Evolutionary conservation across 495 filamentous ascomycete genomes (phyloP).

Genomic region (Apodospora peruviana): DNA sequence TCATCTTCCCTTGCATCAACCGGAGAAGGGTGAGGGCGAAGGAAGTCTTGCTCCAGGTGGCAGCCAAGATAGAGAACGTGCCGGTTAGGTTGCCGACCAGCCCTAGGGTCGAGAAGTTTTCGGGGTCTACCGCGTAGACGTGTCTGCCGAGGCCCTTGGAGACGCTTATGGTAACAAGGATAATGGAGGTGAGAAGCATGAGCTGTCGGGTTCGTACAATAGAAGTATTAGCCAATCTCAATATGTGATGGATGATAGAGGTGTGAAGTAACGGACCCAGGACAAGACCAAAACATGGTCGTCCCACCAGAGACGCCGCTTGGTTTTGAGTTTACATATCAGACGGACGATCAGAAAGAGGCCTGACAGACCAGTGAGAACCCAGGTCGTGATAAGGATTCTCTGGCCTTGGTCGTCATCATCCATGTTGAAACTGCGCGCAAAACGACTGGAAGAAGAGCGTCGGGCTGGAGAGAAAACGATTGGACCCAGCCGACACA

Average conservation of each 20-base stretch:
- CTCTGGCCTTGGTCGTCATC: conserved; percentile 12
- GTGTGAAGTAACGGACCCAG: conserved; percentile 33
- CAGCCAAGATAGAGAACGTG: conserved; percentile 24
- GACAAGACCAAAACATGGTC: conserved; percentile 28
- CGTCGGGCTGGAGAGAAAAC: neutral
- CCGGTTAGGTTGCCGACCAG: conserved; percentile 21
- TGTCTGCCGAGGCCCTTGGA: conserved; percentile 24
- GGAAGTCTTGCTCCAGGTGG: conserved; percentile 33
- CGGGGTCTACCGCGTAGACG: conserved; percentile 13
- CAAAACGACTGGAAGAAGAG: too few relatives aligned
- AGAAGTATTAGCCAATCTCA: too few relatives aligned
- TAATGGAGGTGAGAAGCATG: conserved; percentile 14
- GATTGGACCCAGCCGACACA: neutral
- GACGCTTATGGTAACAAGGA: conserved; percentile 18
- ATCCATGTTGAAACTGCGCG: conserved; percentile 13
- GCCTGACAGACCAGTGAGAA: conserved; percentile 17
- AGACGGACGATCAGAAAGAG: conserved; percentile 25
- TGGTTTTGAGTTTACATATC: conserved; percentile 24
- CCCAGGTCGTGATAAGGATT: conserved; percentile 21
- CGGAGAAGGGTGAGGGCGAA: conserved; percentile 31
- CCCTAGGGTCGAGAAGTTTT: conserved; percentile 13
- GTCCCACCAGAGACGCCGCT: conserved; percentile 31
- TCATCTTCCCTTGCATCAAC: conserved; percentile 13
- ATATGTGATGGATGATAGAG: too few relatives aligned
- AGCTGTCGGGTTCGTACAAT: conserved; percentile 14